Evolutionary conservation across 2,329 filamentous ascomycete species (phyloP), one percentile per base, ranked within the genome.

Genomic region (Paraconiothyrium brasiliense): DNA sequence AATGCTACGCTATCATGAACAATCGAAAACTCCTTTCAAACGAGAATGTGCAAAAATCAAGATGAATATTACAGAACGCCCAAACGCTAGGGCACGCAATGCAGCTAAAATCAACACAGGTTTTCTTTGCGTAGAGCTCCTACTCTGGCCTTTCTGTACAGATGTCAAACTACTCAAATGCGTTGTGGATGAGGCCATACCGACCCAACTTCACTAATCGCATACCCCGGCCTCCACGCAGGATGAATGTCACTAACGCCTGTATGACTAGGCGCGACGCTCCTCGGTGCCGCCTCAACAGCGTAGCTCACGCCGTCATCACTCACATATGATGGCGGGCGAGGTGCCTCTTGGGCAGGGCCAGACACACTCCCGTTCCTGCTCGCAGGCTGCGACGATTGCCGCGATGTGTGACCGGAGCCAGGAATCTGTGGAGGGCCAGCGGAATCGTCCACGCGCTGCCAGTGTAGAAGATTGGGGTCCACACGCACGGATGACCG

Each of bases 401-500:
- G 56, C 35, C 20, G 20, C 43, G 44, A 30, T 24, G 32, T 8
- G 43, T 16, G 13, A 11, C 41, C 2, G 4, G 27, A 30, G 41
- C 50, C 10, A 37, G 48, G 34, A 39, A 34, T 24, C 22, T 27
- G 6, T 16, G 35, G 14, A 7, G 60, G 20, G 34, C 47, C 14
- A 37, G 39, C 37, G 11, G 54, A 7, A 0, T 37, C 57, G 1
- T 76, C 71, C 10, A 75, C 90, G 41, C 90, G 87, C 76, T 91
- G 89, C 92, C 92, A 96, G 75, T 91, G 93, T 30, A 97, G 83
- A 14, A 92, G 83, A 71, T 94, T 87, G 1, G 93, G 93, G 71
- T 97, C 91, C 35, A 93, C 90, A 51, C 92, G 85, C 0, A 95
- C 92, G 71, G 90, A 94, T 76, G 90, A 89, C 56, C 92, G 85